Evolutionary conservation across 148 eudicot genomes (phyloP).

Genomic region (Rhododendron simsii): DNA sequence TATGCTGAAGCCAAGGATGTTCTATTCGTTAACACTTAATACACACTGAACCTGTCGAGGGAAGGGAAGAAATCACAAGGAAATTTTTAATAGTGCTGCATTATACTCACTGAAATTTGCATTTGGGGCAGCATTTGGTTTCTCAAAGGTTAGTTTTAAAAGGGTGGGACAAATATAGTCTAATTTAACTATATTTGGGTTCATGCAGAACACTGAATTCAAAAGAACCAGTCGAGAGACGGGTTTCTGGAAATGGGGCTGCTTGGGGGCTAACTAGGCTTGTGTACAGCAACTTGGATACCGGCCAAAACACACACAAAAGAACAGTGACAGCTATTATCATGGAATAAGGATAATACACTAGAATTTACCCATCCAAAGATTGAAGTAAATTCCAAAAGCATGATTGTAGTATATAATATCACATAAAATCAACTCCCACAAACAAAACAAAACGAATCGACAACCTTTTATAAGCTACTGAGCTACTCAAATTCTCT

Average conservation of each 20-base stretch:
- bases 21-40: not conserved
- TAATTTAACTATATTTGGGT: not conserved
- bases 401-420: not conserved
- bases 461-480: not conserved
- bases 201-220: not conserved
- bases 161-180: not conserved
- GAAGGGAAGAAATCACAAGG: not conserved
- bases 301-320: not conserved
- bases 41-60: not conserved
- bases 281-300: not conserved
- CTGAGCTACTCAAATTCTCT: not conserved
- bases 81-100: not conserved
- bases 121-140: not conserved
- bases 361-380: not conserved
- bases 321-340: not conserved
- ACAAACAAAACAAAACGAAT: not conserved
- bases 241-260: not conserved
- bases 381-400: not conserved
- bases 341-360: not conserved
- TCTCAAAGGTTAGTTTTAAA: not conserved
- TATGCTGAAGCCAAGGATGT: not conserved
- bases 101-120: not conserved
- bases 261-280: not conserved
- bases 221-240: not conserved
- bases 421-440: not conserved